Conservation (phyloP, 2,329 filamentous ascomycete species). For the Capronia americana region DNA sequence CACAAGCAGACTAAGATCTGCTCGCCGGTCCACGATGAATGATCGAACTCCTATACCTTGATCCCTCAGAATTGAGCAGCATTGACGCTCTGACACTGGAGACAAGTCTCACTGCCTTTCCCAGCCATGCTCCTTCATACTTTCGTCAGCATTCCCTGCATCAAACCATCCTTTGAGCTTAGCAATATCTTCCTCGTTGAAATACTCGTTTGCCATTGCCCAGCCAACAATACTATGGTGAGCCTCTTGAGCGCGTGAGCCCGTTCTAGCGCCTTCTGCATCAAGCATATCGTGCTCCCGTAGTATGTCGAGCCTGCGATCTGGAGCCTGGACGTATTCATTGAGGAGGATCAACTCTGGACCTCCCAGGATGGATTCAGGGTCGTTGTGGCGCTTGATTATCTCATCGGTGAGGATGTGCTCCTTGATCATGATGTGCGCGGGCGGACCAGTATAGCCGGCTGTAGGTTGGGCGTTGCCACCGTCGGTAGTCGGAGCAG, state of each 20-base stretch:
- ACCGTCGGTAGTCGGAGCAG: slow-evolving; percentile 10
- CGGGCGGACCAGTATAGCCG: slow-evolving; percentile 12
- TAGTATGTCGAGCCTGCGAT: slow-evolving; percentile 11
- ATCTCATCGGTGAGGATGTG: slow-evolving; percentile 15
- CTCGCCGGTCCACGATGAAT: slow-evolving; percentile 1
- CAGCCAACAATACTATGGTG: slow-evolving; percentile 13
- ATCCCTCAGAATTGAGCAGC: slow-evolving; percentile 9
- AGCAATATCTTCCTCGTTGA: slow-evolving; percentile 15
- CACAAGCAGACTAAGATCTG: no score
- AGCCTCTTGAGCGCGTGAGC: slow-evolving; percentile 14
- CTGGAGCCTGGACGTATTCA: slow-evolving; percentile 15
- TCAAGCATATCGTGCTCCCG: slow-evolving; percentile 12
- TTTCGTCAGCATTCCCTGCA: slow-evolving; percentile 8
- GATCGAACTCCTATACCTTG: slow-evolving; percentile 8
- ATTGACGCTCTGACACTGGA: slow-evolving; percentile 12
- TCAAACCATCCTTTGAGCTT: slow-evolving; percentile 15
- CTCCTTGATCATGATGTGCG: slow-evolving; percentile 15
- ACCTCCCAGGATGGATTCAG: slow-evolving; percentile 10
- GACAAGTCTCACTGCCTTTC: slow-evolving; percentile 14
- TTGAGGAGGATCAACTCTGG: slow-evolving; percentile 16
- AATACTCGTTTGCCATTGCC: slow-evolving; percentile 16
- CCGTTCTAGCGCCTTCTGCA: slow-evolving; percentile 9
- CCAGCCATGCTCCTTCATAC: slow-evolving; percentile 14
- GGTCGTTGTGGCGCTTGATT: slow-evolving; percentile 13
- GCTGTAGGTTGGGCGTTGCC: slow-evolving; percentile 6